A percentile compares a stretch with the other conserved stretches of the same genome.
These are phyloP conservation scores for Dioszegia aurantiaca DNA, from an alignment of 768 basidiomycete species.

Conservation along the genomic window DNA sequence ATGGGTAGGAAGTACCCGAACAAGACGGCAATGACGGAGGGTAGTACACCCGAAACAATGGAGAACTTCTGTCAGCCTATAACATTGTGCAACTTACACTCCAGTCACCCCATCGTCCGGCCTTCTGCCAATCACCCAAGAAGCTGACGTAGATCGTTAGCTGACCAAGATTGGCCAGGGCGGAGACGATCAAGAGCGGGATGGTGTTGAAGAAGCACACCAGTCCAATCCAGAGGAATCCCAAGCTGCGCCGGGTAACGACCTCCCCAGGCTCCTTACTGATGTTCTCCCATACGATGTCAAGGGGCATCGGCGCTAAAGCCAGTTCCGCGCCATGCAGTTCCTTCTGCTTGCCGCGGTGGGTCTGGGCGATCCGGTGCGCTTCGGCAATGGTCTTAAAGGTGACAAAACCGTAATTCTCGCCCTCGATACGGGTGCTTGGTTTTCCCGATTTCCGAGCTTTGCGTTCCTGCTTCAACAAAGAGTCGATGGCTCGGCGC, in stretches of 20 bases:
- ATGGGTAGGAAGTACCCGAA: constrained; percentile 90
- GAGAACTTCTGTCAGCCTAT: constrained; percentile 59
- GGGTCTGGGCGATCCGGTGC: constrained; percentile 52
- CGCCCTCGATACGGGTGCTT: constrained; percentile 56
- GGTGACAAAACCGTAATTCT: constrained; percentile 63
- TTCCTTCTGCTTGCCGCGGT: constrained; percentile 50
- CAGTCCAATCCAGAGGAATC: constrained; percentile 71
- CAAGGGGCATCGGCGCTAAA: constrained; percentile 52
- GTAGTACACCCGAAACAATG: constrained; percentile 85
- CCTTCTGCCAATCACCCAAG: constrained; percentile 66
- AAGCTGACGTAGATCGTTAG: constrained; percentile 67
- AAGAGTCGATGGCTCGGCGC: constrained; percentile 54
- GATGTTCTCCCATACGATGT: constrained; percentile 79
- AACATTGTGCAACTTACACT: constrained; percentile 41
- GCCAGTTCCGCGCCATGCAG: constrained; percentile 47
- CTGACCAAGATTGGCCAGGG: constrained; percentile 85
- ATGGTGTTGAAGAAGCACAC: constrained; percentile 95
- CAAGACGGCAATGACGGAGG: constrained; percentile 78
- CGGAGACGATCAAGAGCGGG: constrained; percentile 83
- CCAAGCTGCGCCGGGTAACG: constrained; percentile 65
- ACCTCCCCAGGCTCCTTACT: constrained; percentile 67
- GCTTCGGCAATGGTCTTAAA: constrained; percentile 52
- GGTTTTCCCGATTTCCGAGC: constrained; percentile 56
- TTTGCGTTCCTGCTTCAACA: constrained; percentile 58
- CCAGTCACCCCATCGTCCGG: constrained; percentile 58